Evolutionary conservation across 306 rosid species (phyloP), one percentile per base, ranked within the genome.

Genomic region (Glycyrrhiza uralensis): DNA sequence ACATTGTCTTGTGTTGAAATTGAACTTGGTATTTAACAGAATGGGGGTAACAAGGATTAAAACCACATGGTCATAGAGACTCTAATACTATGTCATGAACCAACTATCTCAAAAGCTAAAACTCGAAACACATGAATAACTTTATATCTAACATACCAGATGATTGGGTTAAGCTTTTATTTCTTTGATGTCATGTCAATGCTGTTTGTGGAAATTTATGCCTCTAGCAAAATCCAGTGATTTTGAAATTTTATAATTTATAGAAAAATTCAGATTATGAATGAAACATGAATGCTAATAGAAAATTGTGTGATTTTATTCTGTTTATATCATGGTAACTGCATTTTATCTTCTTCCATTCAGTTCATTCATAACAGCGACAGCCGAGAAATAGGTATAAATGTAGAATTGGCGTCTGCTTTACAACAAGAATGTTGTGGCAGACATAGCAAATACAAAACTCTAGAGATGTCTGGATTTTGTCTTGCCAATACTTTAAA

Each of bases 111-210:
- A 20, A 36, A 9, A n/a, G 38, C 38, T 19, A 24, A 55, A 55
- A 28, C 12, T 26, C 2, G 14, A 58, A 10, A 32, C 10, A 9
- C 28, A 29, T 36, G 46, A 47, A 33, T 23, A 23, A 30, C 22
- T 69, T 38, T 69, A 26, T 35, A 12, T 49, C 39, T 44, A 36
- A 15, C 28, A 39, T 24, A 1, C 47, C 15, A 13, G 23, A 33
- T 61, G 46, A 71, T 72, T 76, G 61, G 50, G 32, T 68, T 62
- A 35, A 71, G 32, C 49, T 71, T 71, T 6, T 17, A 46, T 73
- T 57, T 52, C 47, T 38, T 63, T 45, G 45, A 30, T 58, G 62
- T 41, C 63, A 39, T 66, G 69, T 54, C 66, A 38, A 57, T 71
- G 19, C n/a, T 39, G 36, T 69, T 77, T 57, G 30, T 19, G 23